Conservation (phyloP, 805 yeast genomes). For the Wickerhamiella nectarea region DNA sequence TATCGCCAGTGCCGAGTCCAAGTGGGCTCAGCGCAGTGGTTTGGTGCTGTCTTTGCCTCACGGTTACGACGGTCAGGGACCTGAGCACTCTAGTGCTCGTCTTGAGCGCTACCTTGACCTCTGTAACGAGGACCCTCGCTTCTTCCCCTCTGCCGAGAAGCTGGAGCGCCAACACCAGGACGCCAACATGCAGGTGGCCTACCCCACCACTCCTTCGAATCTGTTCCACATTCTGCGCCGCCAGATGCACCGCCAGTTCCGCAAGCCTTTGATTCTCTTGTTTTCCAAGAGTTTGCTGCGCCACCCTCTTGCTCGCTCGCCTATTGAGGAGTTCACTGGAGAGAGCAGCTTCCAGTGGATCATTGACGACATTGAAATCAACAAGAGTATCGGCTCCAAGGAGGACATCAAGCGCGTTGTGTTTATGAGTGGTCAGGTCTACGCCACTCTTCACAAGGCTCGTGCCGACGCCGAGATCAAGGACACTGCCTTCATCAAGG, state of each 20-base stretch:
- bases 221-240: conserved; percentile 94
- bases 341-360: conserved; percentile 92
- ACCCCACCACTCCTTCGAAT: conserved; percentile 96
- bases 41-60: conserved; percentile 90
- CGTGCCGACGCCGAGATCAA: conserved; percentile 66
- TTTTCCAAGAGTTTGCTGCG: conserved; percentile 91
- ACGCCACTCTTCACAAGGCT: conserved; percentile 78
- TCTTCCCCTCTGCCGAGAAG: conserved; percentile 80
- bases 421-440: conserved; percentile 85
- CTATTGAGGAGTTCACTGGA: conserved; percentile 70
- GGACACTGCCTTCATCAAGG: conserved; percentile 72
- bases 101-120: conserved; percentile 91
- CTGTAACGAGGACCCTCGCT: conserved; percentile 90
- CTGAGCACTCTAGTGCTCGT: conserved; percentile 98
- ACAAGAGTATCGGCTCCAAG: conserved; percentile 59
- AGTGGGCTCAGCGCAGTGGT: conserved; percentile 99
- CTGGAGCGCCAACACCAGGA: conserved; percentile 97
- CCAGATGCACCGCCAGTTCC: conserved; percentile 98
- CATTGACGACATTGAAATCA: conserved; percentile 81
- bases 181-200: conserved; percentile 93
- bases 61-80: conserved; percentile 99
- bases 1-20: conserved; percentile 89
- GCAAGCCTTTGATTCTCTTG: conserved; percentile 65
- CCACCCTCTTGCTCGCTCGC: conserved; percentile 93
- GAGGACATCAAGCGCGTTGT: conserved; percentile 81